Conservation (phyloP, 192 early-diverging fungal species). For the Jimgerdemannia lactiflua region DNA sequence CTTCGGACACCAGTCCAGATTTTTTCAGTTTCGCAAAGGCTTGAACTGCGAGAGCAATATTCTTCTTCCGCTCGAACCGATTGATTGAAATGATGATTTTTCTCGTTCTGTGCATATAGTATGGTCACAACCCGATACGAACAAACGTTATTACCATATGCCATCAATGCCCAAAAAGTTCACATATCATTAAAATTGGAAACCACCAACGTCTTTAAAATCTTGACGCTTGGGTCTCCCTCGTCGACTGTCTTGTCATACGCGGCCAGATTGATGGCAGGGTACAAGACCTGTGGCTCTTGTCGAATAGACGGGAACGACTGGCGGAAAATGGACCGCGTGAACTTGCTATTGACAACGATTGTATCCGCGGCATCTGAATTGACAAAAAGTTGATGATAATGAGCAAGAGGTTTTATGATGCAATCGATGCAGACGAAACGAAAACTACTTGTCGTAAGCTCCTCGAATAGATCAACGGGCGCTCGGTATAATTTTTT, state of each 20-base stretch:
- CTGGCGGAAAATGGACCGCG: slow-evolving; percentile 63
- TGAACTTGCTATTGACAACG: slow-evolving; percentile 94
- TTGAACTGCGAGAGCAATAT: slow-evolving; percentile 75
- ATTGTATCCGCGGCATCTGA: slow-evolving; percentile 82
- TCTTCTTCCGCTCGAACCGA: slow-evolving; percentile 96
- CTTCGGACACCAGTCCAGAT: slow-evolving; percentile 5
- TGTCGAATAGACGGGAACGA: slow-evolving; percentile 67
- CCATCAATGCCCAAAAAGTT: background rate
- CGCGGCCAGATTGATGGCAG: slow-evolving; percentile 72
- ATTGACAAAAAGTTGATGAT: background rate
- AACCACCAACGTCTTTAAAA: slow-evolving; percentile 36
- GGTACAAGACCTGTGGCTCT: slow-evolving; percentile 75
- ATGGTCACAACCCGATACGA: no score
- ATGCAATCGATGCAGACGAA: background rate
- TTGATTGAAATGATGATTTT: slow-evolving; percentile 80
- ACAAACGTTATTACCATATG: no score
- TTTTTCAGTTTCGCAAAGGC: slow-evolving; percentile 58
- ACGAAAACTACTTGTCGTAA: slow-evolving; percentile 66
- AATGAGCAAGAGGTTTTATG: background rate
- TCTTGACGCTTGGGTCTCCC: slow-evolving; percentile 49
- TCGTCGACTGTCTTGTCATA: slow-evolving; percentile 64
- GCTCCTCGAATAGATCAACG: slow-evolving; percentile 82
- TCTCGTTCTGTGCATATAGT: slow-evolving; percentile 11
- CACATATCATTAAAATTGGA: background rate
- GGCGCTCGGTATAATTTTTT: slow-evolving; percentile 76